Evolutionary conservation across 2,329 filamentous ascomycete species (phyloP).

Genomic region (Diaporthe humulicola): DNA sequence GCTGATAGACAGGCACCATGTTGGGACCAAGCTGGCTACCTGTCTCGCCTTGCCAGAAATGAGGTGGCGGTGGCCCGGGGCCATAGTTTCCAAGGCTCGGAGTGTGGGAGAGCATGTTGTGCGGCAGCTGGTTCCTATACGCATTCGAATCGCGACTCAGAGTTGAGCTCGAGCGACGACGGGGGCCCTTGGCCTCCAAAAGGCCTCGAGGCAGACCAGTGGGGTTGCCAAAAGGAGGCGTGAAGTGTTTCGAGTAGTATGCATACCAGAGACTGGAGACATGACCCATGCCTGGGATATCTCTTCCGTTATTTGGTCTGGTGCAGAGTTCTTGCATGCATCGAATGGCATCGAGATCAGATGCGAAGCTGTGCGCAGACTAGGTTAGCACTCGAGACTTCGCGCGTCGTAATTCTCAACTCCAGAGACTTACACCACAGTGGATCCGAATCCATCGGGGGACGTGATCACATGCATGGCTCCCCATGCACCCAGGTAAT

Average conservation of each 20-base stretch:
- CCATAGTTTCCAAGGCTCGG: neutral
- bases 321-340: slow-evolving; percentile 19
- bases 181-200: neutral
- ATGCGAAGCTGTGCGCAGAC: slow-evolving; percentile 14
- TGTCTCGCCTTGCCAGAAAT: neutral
- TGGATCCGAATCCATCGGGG: neutral
- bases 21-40: neutral
- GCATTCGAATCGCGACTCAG: slow-evolving; percentile 33
- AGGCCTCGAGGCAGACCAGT: slow-evolving; percentile 10
- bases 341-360: slow-evolving; percentile 29
- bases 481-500: slow-evolving; percentile 11
- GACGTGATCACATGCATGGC: neutral
- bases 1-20: neutral
- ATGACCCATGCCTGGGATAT: neutral
- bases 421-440: slow-evolving; percentile 16
- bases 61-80: neutral
- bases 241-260: slow-evolving; percentile 35
- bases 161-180: slow-evolving; percentile 3
- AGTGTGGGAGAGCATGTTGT: neutral
- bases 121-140: slow-evolving; percentile 19
- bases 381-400: neutral
- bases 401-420: too few species aligned
- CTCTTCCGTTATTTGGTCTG: neutral
- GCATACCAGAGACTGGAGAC: slow-evolving; percentile 32
- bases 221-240: neutral